Evolutionary conservation across 306 rosid genomes (phyloP), one percentile per base, ranked within the genome.

Genomic region (Malus orientalis): DNA sequence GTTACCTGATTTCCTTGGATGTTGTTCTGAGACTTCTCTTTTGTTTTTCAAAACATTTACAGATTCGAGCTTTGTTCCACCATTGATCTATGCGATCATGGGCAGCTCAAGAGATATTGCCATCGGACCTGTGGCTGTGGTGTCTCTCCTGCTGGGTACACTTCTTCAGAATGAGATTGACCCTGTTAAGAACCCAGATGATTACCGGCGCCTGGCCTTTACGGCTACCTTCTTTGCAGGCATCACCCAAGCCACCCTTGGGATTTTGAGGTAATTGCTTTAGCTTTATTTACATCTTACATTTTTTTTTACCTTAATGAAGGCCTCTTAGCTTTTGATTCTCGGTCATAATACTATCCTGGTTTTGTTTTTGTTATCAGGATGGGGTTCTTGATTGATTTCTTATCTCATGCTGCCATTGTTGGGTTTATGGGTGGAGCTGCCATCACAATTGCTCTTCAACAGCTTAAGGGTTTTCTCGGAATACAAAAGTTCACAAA

Each of bases 391-490:
- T 86, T 95, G 93, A 92, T 95, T 67, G 98, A 95, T 74, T 95
- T 92, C 79, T 89, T 92, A 72, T 95, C 98, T 12, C 98, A 95
- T 84, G 98, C 97, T 84, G 98, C 98, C 84, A 84, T 92, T 80
- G 98, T 92, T 6, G 98, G 98, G 51, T 95, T 95, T 80, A 92
- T 95, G 98, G 98, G 96, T 32, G 98, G 98, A 75, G 97, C 98
- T 81, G 98, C 98, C 44, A 92, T 95, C 83, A 95, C 98, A 53
- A 95, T 95, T 81, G 85, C 97, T 74, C 98, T 95, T 65, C 98
- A 95, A 80, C 98, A 95, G 83, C 98, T 95, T 14, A 92, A 95
- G 81, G 97, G 97, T 62, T 92, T 95, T 74, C 96, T 95, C 45
- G 98, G 98, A 68, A 95, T 95, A 51, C 67, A 79, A 69, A 77